Evolutionary conservation across 1,139 yeast species (phyloP), one percentile per base, ranked within the genome.

Genomic region (Candida frijolesensis): DNA sequence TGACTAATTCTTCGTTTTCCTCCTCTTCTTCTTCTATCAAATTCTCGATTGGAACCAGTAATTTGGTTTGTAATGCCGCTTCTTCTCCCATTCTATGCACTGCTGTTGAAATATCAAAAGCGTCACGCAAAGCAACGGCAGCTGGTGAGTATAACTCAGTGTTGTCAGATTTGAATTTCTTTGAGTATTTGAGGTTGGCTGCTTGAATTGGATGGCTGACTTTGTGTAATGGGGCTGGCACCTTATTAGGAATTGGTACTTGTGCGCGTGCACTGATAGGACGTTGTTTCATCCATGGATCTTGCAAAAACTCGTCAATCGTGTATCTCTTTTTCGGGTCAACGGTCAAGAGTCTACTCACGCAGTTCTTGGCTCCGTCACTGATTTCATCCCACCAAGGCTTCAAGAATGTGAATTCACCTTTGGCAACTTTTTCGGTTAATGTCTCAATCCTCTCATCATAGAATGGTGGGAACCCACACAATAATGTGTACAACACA

Each of bases 61-160:
- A 65, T 46, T 66, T 70, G 45, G 70, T 67, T 19, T 74, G 66
- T 43, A 84, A 70, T 1, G 83, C 80, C 19, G 85, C 86, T 63
- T 90, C 97, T 69, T 89, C 96, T 39, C 92, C 96, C 77, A 84
- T 83, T 67, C 99, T 84, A 65, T 91, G 96, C 8, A 94, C 96
- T 0, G 97, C 97, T 52, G 95, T 85, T 16, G 96, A 87, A 14
- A 94, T 88, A 64, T 94, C 99, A 69, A 92, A 92, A 9, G 96
- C 97, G 62, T 94, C 99, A 60, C 91, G 86, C 75, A 94, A 80
- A 0, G 96, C 96, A 49, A 87, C 89, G 0, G 95, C 95, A 6
- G 95, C 96, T 4, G 97, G 97, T 1, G 96, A 86, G 60, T 86
- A 87, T 57, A 79, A 54, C 18, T 56, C 68, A 15, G 54, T 54